Base-by-base conservation (phyloP, 2,329 filamentous ascomycete genomes). In the Cryphonectria nitschkei region DNA sequence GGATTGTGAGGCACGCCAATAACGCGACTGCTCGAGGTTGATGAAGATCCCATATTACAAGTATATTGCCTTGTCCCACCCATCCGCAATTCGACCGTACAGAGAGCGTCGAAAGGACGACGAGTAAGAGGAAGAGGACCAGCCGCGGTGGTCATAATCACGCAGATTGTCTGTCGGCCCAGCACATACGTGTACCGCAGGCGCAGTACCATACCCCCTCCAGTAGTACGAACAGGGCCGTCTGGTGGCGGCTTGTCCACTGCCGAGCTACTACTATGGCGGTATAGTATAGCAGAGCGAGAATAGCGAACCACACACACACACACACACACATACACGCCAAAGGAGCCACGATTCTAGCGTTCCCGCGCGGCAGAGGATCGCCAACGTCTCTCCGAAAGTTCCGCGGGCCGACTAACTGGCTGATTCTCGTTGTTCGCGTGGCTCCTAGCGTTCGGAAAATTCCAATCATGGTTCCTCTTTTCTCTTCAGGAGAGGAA, bases 341-440 rank as follows among this genome's bases (percentile, higher is more conserved):
- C 43, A 50, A 16, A 52, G 14, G 41, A 6, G 41, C 26, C 63
- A 29, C 43, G 26, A 22, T 37, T 46, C 41, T 65, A 65, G 63
- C 63, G 63, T 65, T 52, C 43, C 63, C 63, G 63, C 43, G 63
- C 43, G 63, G 63, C 63, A 62, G 37, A 43, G n/a, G 61, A 64
- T 50, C 43, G 43, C 26, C 29, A 32, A 19, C 54, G 29, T 29
- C 41, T 29, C 41, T 65, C 29, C 19, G 6, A 41, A 39, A 46
- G 0, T 6, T 39, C 61, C 14, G 26, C 63, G 63, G 63, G 63
- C 63, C 63, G 43, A 50, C 46, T 50, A 19, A 50, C 19, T 50
- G 22, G 7, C 46, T 50, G 5, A 1, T 46, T 16, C 43, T 46
- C 14, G 11, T 50, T 43, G 39, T 22, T 39, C 32, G 34, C 58